Evolutionary conservation across 257 asterid species (phyloP).

Genomic region (Mentha longifolia): DNA sequence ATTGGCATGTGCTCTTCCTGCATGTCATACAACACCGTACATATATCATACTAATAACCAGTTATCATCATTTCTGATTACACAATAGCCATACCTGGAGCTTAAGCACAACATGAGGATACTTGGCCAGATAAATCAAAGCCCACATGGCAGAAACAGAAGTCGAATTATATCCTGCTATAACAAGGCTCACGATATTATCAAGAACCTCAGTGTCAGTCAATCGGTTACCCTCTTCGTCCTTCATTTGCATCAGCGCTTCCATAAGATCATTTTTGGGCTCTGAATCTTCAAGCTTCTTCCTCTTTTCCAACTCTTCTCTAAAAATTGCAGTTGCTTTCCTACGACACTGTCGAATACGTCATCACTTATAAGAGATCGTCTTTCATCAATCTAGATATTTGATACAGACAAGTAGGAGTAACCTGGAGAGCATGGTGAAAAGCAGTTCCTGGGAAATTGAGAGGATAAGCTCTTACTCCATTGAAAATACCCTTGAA

Average conservation of each 20-base stretch:
- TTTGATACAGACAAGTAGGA: background rate
- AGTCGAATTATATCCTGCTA: slow-evolving; percentile 53
- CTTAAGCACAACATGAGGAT: slow-evolving; percentile 47
- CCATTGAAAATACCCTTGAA: slow-evolving; percentile 45
- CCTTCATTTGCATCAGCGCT: slow-evolving; percentile 46
- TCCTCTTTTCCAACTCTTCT: slow-evolving; percentile 56
- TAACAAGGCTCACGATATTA: slow-evolving; percentile 45
- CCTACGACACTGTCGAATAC: slow-evolving; percentile 52
- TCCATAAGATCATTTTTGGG: slow-evolving; percentile 46
- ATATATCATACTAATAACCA: background rate
- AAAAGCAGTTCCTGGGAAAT: slow-evolving; percentile 56
- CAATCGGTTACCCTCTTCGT: slow-evolving; percentile 43
- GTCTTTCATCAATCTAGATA: background rate
- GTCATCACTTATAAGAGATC: too few species aligned
- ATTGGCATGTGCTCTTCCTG: slow-evolving; percentile 58
- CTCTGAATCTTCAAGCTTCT: slow-evolving; percentile 17
- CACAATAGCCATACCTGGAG: background rate
- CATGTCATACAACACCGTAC: background rate
- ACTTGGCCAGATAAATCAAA: slow-evolving; percentile 46
- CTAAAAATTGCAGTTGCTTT: slow-evolving; percentile 43
- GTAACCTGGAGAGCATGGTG: slow-evolving; percentile 50
- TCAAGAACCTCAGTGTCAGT: slow-evolving; percentile 52
- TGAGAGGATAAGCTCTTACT: slow-evolving; percentile 53
- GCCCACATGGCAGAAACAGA: slow-evolving; percentile 53
- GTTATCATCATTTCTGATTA: background rate